Evolutionary conservation across 2,329 filamentous ascomycete genomes (phyloP).

Genomic region (Proliferodiscus dingleyae): DNA sequence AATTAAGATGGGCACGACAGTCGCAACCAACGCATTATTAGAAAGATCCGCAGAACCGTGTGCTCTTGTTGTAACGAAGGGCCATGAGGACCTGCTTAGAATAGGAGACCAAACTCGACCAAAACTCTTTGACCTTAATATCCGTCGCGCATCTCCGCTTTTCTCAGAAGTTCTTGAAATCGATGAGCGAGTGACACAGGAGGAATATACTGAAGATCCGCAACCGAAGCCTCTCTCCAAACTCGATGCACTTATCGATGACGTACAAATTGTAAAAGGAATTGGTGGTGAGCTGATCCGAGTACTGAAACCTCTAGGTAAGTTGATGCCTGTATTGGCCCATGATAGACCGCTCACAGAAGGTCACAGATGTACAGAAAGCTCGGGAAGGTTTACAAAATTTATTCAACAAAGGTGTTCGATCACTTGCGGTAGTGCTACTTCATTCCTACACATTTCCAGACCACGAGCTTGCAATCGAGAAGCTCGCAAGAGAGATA

Average conservation of each 20-base stretch:
- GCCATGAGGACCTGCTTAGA: slow-evolving; percentile 49
- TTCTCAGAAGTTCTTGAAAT: slow-evolving; percentile 50
- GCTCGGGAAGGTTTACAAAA: slow-evolving; percentile 41
- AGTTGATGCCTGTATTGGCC: no score
- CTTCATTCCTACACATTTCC: slow-evolving; percentile 67
- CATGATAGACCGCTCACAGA: no score
- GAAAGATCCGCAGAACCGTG: slow-evolving; percentile 66
- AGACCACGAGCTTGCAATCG: slow-evolving; percentile 56
- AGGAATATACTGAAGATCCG: not conserved
- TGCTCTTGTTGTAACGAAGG: slow-evolving; percentile 64
- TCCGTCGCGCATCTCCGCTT: slow-evolving; percentile 59
- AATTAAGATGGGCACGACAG: slow-evolving; percentile 44
- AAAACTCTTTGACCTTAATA: slow-evolving; percentile 65
- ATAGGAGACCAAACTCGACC: slow-evolving; percentile 69
- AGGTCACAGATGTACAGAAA: no score
- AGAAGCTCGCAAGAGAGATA: slow-evolving; percentile 54
- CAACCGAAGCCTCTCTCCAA: no score
- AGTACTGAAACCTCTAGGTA: no score
- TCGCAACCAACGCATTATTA: slow-evolving; percentile 67
- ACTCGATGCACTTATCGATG: no score
- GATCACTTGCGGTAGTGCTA: slow-evolving; percentile 59
- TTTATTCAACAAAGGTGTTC: slow-evolving; percentile 53
- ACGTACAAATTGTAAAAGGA: no score
- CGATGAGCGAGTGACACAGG: not conserved
- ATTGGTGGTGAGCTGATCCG: no score